Conservation (phyloP, 257 asterid species). For the Solanum chmielewskii region DNA sequence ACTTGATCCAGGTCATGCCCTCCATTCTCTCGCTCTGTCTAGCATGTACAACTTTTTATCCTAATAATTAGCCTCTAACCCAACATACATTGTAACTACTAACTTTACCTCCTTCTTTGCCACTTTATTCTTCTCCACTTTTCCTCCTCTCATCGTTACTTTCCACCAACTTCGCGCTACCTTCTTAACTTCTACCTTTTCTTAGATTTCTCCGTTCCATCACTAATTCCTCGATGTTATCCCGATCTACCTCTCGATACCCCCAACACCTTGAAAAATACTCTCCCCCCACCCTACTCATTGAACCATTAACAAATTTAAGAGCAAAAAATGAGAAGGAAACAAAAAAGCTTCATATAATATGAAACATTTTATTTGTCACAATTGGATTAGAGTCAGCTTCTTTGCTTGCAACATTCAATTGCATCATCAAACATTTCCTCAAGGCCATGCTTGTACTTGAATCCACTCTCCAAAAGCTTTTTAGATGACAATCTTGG, state of each 20-base stretch:
- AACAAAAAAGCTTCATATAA: not conserved
- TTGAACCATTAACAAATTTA: not conserved
- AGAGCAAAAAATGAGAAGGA: not conserved
- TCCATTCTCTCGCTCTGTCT: too few species aligned
- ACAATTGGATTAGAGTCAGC: not conserved
- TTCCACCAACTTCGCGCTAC: not conserved
- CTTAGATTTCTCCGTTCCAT: not conserved
- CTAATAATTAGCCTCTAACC: too few species aligned
- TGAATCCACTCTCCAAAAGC: slow-evolving; percentile 36
- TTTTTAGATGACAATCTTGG: slow-evolving; percentile 28
- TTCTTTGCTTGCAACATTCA: slow-evolving; percentile 30
- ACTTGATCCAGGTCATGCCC: too few species aligned
- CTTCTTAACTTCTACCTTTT: not conserved
- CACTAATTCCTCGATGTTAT: not conserved
- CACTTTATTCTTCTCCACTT: too few species aligned
- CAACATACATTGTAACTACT: too few species aligned
- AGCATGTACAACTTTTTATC: too few species aligned
- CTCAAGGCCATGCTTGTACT: slow-evolving; percentile 31
- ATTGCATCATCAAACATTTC: slow-evolving; percentile 50
- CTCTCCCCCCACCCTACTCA: too few species aligned
- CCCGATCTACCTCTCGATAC: not conserved
- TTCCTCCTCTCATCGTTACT: too few species aligned
- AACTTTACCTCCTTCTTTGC: too few species aligned
- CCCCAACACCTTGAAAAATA: not conserved
- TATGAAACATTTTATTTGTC: not conserved